A percentile compares a stretch with the other conserved stretches of the same genome.
Evolutionary conservation across 1,284 basidiomycete genomes (phyloP).

Genomic region (Ganoderma leucocontextum): DNA sequence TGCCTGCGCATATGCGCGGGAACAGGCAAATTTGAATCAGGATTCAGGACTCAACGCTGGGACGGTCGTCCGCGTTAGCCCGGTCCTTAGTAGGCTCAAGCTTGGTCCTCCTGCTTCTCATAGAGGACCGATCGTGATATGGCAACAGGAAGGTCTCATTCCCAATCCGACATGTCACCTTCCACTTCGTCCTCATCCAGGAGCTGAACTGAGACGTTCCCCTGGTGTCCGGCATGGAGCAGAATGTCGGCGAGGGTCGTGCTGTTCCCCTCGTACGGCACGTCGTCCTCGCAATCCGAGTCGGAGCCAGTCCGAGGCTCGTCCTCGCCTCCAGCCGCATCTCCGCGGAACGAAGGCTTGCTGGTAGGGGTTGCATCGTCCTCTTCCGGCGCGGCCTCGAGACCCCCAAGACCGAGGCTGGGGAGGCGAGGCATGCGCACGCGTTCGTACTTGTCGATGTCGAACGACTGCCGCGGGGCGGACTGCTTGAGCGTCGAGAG

Average conservation of each 20-base stretch:
- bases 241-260: constrained; percentile 39
- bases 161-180: constrained; percentile 37
- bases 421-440: constrained; percentile 25
- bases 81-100: not conserved
- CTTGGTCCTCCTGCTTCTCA: not conserved
- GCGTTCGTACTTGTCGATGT: constrained; percentile 35
- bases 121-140: not conserved
- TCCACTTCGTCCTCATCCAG: constrained; percentile 31
- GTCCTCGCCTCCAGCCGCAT: constrained; percentile 8
- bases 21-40: not conserved
- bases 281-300: constrained; percentile 21
- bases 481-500: constrained; percentile 35
- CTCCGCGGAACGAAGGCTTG: not conserved
- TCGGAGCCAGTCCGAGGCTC: not conserved
- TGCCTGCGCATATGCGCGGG: too few species aligned
- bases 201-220: constrained; percentile 27
- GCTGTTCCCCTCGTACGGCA: constrained; percentile 37
- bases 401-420: constrained; percentile 14
- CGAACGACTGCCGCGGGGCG: constrained; percentile 33
- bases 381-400: constrained; percentile 14
- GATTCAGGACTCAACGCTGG: not conserved
- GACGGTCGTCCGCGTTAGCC: not conserved
- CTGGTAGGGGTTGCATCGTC: constrained; percentile 13
- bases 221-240: constrained; percentile 33
- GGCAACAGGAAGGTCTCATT: constrained; percentile 12